Conservation (phyloP, 2,329 filamentous ascomycete species). For the Cercospora sp. region DNA sequence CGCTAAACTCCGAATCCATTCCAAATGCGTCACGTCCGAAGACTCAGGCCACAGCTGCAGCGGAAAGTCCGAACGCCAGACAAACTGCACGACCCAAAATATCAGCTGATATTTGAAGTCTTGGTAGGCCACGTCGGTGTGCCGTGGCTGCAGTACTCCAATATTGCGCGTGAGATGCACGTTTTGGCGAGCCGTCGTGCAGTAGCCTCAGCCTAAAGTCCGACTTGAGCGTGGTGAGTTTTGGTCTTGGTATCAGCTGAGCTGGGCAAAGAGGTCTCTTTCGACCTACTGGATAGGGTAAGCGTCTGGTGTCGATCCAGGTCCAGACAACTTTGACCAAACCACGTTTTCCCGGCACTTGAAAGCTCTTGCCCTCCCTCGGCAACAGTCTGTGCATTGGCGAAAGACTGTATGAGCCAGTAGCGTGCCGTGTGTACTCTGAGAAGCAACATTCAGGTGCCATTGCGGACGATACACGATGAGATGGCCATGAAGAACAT, state of each 20-base stretch:
- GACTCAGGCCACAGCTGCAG: not conserved
- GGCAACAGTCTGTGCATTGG: too few relatives aligned
- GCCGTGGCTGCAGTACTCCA: not conserved
- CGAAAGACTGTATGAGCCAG: too few relatives aligned
- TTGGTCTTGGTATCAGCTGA: not conserved
- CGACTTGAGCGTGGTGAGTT: not conserved
- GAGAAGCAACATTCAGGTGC: too few relatives aligned
- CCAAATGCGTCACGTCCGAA: not conserved
- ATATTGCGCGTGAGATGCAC: not conserved
- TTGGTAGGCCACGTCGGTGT: not conserved
- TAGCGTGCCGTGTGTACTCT: too few relatives aligned
- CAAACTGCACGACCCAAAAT: not conserved
- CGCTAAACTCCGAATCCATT: not conserved
- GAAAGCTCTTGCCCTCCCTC: not conserved
- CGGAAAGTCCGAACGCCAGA: not conserved
- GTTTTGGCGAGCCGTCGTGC: not conserved
- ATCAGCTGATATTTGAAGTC: not conserved
- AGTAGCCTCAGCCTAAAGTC: not conserved
- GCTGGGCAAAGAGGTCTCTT: not conserved
- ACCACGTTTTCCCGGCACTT: not conserved
- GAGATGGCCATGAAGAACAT: too few relatives aligned
- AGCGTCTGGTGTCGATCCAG: not conserved
- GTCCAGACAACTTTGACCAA: not conserved
- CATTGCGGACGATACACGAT: too few relatives aligned
- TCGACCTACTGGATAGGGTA: not conserved